phyloP scores from a whole-genome alignment of 2,329 filamentous ascomycete genomes.

The Penicillium oxalicum region DNA sequence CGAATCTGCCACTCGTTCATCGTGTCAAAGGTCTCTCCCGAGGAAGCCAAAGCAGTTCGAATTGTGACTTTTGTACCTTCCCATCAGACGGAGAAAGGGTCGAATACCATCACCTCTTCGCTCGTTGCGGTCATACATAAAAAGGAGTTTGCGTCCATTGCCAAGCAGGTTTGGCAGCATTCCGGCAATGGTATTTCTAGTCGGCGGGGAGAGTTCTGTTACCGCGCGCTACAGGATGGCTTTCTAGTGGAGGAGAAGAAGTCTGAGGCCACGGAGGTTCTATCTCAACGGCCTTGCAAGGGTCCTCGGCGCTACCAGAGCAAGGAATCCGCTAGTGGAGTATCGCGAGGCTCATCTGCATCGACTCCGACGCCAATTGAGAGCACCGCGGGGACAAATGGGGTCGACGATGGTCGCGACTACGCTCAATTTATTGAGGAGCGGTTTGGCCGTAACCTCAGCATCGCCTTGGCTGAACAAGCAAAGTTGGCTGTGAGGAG shows the following conservation, averaged over 20 bases:
- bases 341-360: constrained; percentile 27
- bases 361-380: constrained; percentile 31
- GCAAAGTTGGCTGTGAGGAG: constrained; percentile 80
- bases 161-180: constrained; percentile 98
- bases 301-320: constrained; percentile 78
- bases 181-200: constrained; percentile 89
- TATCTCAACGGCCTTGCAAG: constrained; percentile 46
- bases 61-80: constrained; percentile 48
- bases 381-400: constrained; percentile 18
- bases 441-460: constrained; percentile 85
- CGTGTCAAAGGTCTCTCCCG: constrained; percentile 31
- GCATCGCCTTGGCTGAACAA: constrained; percentile 68
- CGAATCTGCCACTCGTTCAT: constrained; percentile 70
- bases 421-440: constrained; percentile 82
- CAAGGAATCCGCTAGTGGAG: constrained; percentile 47
- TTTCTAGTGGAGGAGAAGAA: constrained; percentile 51
- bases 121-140: constrained; percentile 69
- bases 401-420: constrained; percentile 51
- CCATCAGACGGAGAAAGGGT: constrained; percentile 59
- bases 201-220: constrained; percentile 83
- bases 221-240: constrained; percentile 65
- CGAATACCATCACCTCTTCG: constrained; percentile 51
- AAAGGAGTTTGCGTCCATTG: constrained; percentile 59
- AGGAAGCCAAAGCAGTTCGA: constrained; percentile 47
- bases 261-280: constrained; percentile 18